Base-by-base conservation (phyloP, 2,329 filamentous ascomycete genomes). In the Tolypocladium paradoxum region DNA sequence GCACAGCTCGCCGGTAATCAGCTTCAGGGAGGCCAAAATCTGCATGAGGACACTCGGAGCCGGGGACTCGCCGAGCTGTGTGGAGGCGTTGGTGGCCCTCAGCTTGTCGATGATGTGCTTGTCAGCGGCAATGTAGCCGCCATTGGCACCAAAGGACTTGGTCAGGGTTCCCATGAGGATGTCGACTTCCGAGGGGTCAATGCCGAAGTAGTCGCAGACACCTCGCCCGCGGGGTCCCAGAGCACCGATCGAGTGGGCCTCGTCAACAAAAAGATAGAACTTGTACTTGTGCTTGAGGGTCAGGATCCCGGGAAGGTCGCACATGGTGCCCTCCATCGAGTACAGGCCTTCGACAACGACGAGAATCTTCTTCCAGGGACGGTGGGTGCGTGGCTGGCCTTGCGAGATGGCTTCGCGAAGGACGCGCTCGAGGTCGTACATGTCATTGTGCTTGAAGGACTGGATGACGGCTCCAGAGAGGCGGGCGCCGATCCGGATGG, bases 321-420 rank as follows among this genome's bases (percentile, higher is more conserved):
- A 93, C 88, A 99, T 95, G 60, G 91, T 96, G 49, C 93, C 93
- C 74, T 99, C 93, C 93, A 99, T 99, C 1, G 92, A 97, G 77
- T 99, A 99, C 22, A 99, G 80, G 61, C 93, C 93, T 70, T 99
- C 93, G 37, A 99, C 89, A 37, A 92, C 91, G 46, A 99, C 88
- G 50, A 99, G 71, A 56, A 99, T 97, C 82, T 97, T 99, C 79
- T 95, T 96, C 93, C 93, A 99, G 1, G 93, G 93, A 33, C 93
- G 87, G 70, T 99, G 93, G n/a, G 92, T 99, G 60, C 93, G 87
- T 51, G 93, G 93, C 68, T 99, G 93, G 46, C 93, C 93, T 72
- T 97, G 92, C 16, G 92, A 91, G 66, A 99, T 97, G 59, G 85
- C 87, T 67, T 97, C 91, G 43, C 93, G 87, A 7, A 99, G 82